Conservation (phyloP, 1,139 yeast genomes). For the Debaryomyces coudertii region DNA sequence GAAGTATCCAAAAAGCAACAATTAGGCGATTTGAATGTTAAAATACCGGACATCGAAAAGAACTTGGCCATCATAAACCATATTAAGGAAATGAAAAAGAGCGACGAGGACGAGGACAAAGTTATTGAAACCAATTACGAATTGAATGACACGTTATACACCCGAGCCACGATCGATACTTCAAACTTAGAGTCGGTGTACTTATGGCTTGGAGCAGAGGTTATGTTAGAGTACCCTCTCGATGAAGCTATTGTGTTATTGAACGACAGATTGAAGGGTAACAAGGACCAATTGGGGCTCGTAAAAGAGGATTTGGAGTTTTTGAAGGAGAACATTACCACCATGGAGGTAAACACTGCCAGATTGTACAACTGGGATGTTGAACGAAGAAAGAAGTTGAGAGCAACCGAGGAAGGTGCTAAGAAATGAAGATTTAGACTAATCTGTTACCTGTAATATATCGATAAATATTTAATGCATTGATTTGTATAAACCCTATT, state of each 20-base stretch:
- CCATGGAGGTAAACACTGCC: constrained; percentile 97
- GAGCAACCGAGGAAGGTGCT: constrained; percentile 42
- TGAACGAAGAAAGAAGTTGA: constrained; percentile 65
- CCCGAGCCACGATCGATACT: constrained; percentile 72
- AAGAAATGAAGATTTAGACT: constrained; percentile 34
- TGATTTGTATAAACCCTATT: constrained; percentile 1
- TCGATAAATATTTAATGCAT: constrained; percentile 6
- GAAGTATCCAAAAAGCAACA: constrained; percentile 77
- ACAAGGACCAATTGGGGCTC: constrained; percentile 57
- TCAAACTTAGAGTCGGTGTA: constrained; percentile 57
- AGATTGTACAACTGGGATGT: constrained; percentile 96
- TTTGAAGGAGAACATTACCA: constrained; percentile 88
- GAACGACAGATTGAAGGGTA: constrained; percentile 61
- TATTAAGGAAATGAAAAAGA: constrained; percentile 50
- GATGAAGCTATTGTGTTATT: constrained; percentile 82
- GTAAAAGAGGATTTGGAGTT: constrained; percentile 88
- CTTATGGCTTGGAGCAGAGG: constrained; percentile 97
- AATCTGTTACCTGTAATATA: constrained; percentile 2
- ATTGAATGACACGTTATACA: constrained; percentile 87
- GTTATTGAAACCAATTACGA: constrained; percentile 76
- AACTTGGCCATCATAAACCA: constrained; percentile 73
- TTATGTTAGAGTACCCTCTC: constrained; percentile 92
- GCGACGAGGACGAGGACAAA: constrained; percentile 34
- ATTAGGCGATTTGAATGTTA: constrained; percentile 63
- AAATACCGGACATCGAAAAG: constrained; percentile 89